These are phyloP conservation scores for Xenoacremonium recifei DNA, from an alignment of 2,329 filamentous ascomycete genomes.

Conservation along the genomic window DNA sequence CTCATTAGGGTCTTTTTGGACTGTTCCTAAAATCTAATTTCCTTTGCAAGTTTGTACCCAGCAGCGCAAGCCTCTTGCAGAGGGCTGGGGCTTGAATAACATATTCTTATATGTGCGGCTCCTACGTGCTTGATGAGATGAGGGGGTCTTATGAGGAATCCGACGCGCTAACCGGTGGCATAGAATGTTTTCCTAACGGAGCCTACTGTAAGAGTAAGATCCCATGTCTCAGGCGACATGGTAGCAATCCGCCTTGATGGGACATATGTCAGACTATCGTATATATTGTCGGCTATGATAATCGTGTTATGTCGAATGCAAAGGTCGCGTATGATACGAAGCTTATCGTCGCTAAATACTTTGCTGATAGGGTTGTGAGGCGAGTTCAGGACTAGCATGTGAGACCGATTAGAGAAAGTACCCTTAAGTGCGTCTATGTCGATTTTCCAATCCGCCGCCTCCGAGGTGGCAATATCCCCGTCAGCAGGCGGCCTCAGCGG, in stretches of 20 bases:
- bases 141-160: conserved; percentile 85
- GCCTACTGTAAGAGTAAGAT: conserved; percentile 84
- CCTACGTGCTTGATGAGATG: conserved; percentile 86
- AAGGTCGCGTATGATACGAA: conserved; percentile 77
- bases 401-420: conserved; percentile 78
- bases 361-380: conserved; percentile 93
- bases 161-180: conserved; percentile 89
- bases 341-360: conserved; percentile 79
- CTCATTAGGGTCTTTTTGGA: conserved; percentile 80
- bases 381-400: conserved; percentile 89
- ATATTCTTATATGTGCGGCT: conserved; percentile 90
- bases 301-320: conserved; percentile 90
- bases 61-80: conserved; percentile 93
- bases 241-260: conserved; percentile 89
- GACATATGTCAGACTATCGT: conserved; percentile 89
- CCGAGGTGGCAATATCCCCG: conserved; percentile 73
- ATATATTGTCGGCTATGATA: conserved; percentile 86
- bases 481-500: conserved; percentile 84
- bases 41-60: conserved; percentile 84
- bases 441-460: conserved; percentile 81
- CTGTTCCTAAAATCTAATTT: conserved; percentile 81
- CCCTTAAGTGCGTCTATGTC: conserved; percentile 76
- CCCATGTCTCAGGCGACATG: conserved; percentile 81
- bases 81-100: conserved; percentile 87
- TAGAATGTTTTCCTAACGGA: conserved; percentile 98